Evolutionary conservation across 352 stramenopile genomes (phyloP), one percentile per base, ranked within the genome.

Genomic region (Globisporangium emineosum): DNA sequence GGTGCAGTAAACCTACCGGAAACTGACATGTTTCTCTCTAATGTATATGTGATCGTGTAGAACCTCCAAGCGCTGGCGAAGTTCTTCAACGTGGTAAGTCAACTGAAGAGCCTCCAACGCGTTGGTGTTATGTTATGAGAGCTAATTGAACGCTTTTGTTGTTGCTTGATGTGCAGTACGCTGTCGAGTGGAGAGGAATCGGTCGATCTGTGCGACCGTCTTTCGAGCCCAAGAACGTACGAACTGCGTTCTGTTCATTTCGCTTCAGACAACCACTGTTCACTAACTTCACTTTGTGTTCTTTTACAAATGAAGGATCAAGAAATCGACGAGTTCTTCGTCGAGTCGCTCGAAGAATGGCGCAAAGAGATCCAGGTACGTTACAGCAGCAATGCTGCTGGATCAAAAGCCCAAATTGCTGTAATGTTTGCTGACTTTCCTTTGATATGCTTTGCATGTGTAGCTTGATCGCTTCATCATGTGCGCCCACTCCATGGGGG

Each of bases 181-280:
- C 85, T 12, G 85, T 94, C 29, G 85, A 94, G 32, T 94, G 85
- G 85, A 89, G 86, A 60, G 85, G 85, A 25, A 89, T 91, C 35
- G 85, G 85, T 33, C 83, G 85, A 19, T 92, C 83, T 0, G 77
- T 88, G 47, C 85, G 85, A 1, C 83, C 85, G 8, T 68, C 66
- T 35, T 90, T 86, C 67, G 61, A 67, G 21, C 81, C 81, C 1
- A 89, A 88, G 60, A 83, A 67, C 10, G 79, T 86, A 69, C 27
- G 65, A 8, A 53, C 5, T 30, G 5, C 4, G 27, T 2, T 5
- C 32, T n/a, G 10, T 8, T 17, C 10, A 19, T n/a, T 21, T 19
- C 5, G 19, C 12, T 32, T 5, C 23, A 53, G 29, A 17, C 21
- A 15, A 25, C 21, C 17, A 21, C 17, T 15, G 10, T 7, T 30